Percentiles rank a stretch among this genome's conserved stretches.
phyloP scores from a whole-genome alignment of 768 basidiomycete genomes.

The Macrolepiota dolichaula region DNA sequence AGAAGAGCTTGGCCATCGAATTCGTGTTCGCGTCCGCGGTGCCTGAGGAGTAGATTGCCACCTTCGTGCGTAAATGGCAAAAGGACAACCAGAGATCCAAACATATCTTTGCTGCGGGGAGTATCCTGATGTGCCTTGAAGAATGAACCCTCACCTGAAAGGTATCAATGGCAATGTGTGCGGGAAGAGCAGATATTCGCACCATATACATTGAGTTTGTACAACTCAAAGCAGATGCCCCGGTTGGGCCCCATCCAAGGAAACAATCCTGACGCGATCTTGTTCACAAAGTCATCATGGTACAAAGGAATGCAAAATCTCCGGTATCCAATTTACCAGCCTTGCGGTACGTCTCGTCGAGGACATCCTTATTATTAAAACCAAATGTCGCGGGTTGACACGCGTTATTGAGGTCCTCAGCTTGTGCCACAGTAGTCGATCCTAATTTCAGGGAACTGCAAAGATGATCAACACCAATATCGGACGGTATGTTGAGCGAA shows the following conservation, averaged over 20 bases:
- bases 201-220: slow-evolving; percentile 41
- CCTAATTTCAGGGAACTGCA: not conserved
- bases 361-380: slow-evolving; percentile 28
- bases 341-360: slow-evolving; percentile 42
- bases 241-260: slow-evolving; percentile 9
- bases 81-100: slow-evolving; percentile 46
- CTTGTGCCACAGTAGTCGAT: not conserved
- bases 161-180: not conserved
- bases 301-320: slow-evolving; percentile 26
- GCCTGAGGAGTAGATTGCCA: not conserved
- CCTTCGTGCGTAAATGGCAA: slow-evolving; percentile 25
- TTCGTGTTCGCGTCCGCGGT: not conserved
- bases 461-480: too few relatives aligned
- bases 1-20: not conserved
- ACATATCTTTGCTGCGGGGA: slow-evolving; percentile 32
- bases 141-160: slow-evolving; percentile 10
- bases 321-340: slow-evolving; percentile 38
- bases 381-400: slow-evolving; percentile 27
- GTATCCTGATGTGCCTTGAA: too few relatives aligned
- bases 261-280: slow-evolving; percentile 19
- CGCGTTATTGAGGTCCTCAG: slow-evolving; percentile 22
- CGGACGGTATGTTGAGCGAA: not conserved
- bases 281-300: slow-evolving; percentile 16
- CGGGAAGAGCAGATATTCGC: not conserved
- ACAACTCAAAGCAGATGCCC: slow-evolving; percentile 21